Percentiles rank a stretch among this genome's conserved stretches.
Evolutionary conservation across 2,329 filamentous ascomycete genomes (phyloP).

Genomic region (Ploettnerulaceae sp.): DNA sequence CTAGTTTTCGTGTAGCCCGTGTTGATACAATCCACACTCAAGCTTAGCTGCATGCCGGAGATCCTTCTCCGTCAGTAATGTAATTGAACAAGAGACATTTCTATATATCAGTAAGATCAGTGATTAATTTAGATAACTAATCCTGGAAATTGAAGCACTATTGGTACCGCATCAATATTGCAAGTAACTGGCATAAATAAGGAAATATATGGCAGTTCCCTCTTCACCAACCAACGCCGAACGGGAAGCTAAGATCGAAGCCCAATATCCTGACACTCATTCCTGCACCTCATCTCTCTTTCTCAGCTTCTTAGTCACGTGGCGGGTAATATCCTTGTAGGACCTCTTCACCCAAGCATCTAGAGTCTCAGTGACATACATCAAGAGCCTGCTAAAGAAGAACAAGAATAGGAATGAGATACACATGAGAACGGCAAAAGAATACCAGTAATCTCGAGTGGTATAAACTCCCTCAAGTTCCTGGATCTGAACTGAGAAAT

Average conservation of each 20-base stretch:
- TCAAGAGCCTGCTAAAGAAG: constrained; percentile 45
- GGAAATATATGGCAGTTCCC: too few relatives aligned
- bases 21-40: too few relatives aligned
- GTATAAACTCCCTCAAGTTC: constrained; percentile 54
- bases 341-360: constrained; percentile 31
- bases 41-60: too few relatives aligned
- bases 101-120: too few relatives aligned
- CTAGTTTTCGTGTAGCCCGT: too few relatives aligned
- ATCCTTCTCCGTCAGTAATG: too few relatives aligned
- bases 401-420: constrained; percentile 55
- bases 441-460: constrained; percentile 59
- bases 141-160: too few relatives aligned
- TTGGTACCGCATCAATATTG: background rate
- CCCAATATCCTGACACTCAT: background rate
- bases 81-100: too few relatives aligned
- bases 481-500: constrained; percentile 64
- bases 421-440: constrained; percentile 59
- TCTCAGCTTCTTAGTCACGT: constrained; percentile 3
- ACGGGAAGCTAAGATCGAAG: background rate
- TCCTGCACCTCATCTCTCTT: constrained; percentile 2
- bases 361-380: constrained; percentile 42
- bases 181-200: too few relatives aligned
- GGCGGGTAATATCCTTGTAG: constrained; percentile 1
- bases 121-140: too few relatives aligned
- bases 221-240: too few relatives aligned